A percentile compares a stretch with the other conserved stretches of the same genome.
Conservation (phyloP, 169 alveolate genomes). For the Eimeria brunetti region DNA sequence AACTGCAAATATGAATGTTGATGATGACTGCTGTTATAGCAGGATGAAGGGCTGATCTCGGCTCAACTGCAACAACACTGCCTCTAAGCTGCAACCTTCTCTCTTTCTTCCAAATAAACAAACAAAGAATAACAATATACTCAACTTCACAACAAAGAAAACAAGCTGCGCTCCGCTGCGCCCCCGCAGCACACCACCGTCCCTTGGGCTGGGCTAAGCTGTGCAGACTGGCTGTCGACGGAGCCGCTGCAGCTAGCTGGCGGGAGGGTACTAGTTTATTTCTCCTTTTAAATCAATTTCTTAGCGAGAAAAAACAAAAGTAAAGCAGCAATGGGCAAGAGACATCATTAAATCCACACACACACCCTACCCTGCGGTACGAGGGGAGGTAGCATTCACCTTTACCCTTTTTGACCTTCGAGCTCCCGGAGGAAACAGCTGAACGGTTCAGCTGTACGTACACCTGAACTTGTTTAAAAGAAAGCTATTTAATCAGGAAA, state of each 20-base stretch:
- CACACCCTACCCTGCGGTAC: not conserved
- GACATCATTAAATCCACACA: not conserved
- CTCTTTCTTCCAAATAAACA: not conserved
- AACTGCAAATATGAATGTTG: not conserved
- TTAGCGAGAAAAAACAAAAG: not conserved
- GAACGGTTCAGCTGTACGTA: not conserved
- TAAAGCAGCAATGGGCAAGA: not conserved
- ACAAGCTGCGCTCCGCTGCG: not conserved
- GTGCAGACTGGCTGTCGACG: not conserved
- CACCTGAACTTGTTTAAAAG: not conserved
- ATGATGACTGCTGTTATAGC: not conserved
- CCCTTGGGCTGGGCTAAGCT: not conserved
- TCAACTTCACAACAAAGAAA: not conserved
- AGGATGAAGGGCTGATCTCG: not conserved
- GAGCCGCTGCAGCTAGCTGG: not conserved
- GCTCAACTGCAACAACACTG: constrained; percentile 1
- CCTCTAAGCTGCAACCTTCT: not conserved
- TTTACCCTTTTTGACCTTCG: too few species aligned
- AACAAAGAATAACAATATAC: not conserved
- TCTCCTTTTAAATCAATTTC: not conserved
- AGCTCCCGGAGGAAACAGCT: not conserved
- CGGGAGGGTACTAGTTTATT: not conserved
- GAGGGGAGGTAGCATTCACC: not conserved
- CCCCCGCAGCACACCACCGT: not conserved
- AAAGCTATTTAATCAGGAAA: not conserved